Evolutionary conservation across 345 rosid species (phyloP).

Genomic region (Eutrema japonicum): DNA sequence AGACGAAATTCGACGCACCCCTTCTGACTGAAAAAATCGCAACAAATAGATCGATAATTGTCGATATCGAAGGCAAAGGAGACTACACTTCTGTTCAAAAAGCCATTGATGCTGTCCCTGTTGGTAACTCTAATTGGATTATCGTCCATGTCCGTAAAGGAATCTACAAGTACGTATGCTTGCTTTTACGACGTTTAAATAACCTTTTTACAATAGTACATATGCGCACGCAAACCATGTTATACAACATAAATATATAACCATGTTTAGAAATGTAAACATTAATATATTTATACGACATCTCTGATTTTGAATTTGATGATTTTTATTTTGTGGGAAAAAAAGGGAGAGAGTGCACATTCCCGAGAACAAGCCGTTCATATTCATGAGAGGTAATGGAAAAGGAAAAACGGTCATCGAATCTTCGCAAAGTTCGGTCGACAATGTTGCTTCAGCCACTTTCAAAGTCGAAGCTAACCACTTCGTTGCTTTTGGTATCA

Average conservation of each 20-base stretch:
- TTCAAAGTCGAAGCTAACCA: conserved; percentile 67
- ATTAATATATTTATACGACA: background rate
- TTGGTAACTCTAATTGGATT: conserved; percentile 67
- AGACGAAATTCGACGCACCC: conserved; percentile 57
- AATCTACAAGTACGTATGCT: conserved; percentile 59
- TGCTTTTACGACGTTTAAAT: conserved; percentile 17
- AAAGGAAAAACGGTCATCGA: conserved; percentile 70
- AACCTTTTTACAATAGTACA: background rate
- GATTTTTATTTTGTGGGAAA: background rate
- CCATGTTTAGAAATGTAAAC: background rate
- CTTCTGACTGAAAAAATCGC: conserved; percentile 68
- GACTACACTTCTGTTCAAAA: conserved; percentile 73
- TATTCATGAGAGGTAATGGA: conserved; percentile 96
- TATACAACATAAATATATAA: background rate
- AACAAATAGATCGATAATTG: conserved; percentile 69
- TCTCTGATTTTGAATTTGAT: conserved; percentile 11
- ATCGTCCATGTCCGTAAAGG: conserved; percentile 89
- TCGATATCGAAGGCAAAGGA: conserved; percentile 79
- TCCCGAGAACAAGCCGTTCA: conserved; percentile 69
- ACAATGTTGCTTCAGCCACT: conserved; percentile 79
- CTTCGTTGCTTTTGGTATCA: conserved; percentile 79
- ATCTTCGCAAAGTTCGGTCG: conserved; percentile 59
- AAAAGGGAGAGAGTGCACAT: conserved; percentile 76
- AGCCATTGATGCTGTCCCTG: conserved; percentile 78
- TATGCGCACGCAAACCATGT: background rate